These are phyloP conservation scores for Metschnikowia corniflorae DNA, from an alignment of 805 yeast species.

Conservation along the genomic window DNA sequence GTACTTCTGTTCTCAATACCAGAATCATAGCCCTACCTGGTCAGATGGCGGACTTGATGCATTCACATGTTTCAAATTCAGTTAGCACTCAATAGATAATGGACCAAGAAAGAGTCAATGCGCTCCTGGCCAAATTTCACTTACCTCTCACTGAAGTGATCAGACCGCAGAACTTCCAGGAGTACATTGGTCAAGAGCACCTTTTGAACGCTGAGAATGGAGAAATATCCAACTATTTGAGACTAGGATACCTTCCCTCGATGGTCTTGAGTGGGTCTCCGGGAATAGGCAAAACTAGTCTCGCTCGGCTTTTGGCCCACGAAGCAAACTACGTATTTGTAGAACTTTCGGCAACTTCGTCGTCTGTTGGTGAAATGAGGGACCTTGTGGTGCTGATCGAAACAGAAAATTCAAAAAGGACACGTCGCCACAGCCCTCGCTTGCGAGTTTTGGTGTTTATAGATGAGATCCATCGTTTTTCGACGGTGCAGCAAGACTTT, in stretches of 20 bases:
- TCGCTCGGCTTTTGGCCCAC: conserved; percentile 63
- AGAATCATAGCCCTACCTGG: no score
- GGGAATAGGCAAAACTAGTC: conserved; percentile 90
- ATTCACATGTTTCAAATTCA: no score
- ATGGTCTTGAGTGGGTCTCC: conserved; percentile 94
- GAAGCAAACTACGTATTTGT: conserved; percentile 56
- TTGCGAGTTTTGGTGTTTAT: conserved; percentile 58
- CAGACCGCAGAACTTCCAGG: conserved; percentile 69
- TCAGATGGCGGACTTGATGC: no score
- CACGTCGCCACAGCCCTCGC: conserved; percentile 8
- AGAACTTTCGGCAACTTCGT: conserved; percentile 82
- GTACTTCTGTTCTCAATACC: no score
- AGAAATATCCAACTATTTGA: conserved; percentile 59
- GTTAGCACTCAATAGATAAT: no score
- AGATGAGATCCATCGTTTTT: conserved; percentile 91
- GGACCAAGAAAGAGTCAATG: no score
- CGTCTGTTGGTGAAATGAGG: conserved; percentile 63
- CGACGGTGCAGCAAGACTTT: conserved; percentile 82
- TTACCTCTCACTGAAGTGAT: conserved; percentile 71
- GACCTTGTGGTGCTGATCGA: conserved; percentile 50
- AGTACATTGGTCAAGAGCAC: conserved; percentile 84
- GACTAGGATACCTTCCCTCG: conserved; percentile 70
- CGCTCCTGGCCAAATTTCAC: conserved; percentile 1
- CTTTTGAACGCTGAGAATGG: conserved; percentile 59
- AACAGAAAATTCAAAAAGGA: conserved; percentile 45